A percentile compares a stretch with the other conserved stretches of the same genome.
phyloP scores from a whole-genome alignment of 306 rosid species.

The Sindora glabra region DNA sequence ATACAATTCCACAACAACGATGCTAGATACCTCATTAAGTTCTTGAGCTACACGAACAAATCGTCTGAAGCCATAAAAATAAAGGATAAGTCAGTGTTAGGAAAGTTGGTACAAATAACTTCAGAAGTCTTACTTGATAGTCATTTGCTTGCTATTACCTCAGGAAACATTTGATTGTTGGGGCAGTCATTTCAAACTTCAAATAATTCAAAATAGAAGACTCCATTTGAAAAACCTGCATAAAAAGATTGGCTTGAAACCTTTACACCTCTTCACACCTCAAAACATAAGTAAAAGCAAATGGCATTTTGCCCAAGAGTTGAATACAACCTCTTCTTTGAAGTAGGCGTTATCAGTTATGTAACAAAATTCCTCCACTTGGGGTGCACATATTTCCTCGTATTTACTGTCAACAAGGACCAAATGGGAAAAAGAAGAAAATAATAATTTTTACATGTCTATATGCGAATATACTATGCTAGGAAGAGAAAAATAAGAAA shows the following conservation, averaged over 20 bases:
- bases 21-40: slow-evolving; percentile 53
- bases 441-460: background rate
- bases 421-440: background rate
- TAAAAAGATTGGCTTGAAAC: slow-evolving; percentile 14
- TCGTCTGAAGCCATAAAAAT: slow-evolving; percentile 42
- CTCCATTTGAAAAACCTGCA: slow-evolving; percentile 91
- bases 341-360: slow-evolving; percentile 92
- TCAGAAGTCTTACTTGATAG: background rate
- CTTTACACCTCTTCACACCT: background rate
- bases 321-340: slow-evolving; percentile 72
- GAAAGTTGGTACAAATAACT: background rate
- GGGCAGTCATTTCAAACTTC: slow-evolving; percentile 96
- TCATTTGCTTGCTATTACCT: slow-evolving; percentile 29
- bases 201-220: slow-evolving; percentile 79
- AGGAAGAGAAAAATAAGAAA: background rate
- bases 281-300: too few species aligned
- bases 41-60: slow-evolving; percentile 92
- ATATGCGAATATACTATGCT: background rate
- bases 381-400: slow-evolving; percentile 99
- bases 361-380: slow-evolving; percentile 94
- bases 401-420: slow-evolving; percentile 52
- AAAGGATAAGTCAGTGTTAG: slow-evolving; percentile 9
- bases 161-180: slow-evolving; percentile 80
- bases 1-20: too few species aligned
- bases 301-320: background rate